phyloP scores from a whole-genome alignment of 345 rosid genomes.

The Bruguiera sexangula region DNA sequence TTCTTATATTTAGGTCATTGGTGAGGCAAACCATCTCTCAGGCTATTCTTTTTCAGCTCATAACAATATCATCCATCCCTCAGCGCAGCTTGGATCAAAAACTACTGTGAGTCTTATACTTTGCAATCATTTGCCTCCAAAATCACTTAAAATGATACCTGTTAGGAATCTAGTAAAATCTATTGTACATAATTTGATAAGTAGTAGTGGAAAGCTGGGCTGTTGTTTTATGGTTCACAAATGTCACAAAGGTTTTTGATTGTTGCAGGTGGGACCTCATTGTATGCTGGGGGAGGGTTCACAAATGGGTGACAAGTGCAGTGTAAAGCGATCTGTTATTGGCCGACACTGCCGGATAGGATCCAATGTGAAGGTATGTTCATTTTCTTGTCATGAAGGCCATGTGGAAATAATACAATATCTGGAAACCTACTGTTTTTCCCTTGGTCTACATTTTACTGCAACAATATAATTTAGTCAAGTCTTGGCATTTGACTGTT shows the following conservation, averaged over 20 bases:
- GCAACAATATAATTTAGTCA: too few relatives aligned
- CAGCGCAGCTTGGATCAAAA: conserved; percentile 84
- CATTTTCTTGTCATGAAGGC: conserved; percentile 1
- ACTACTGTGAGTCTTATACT: conserved; percentile 56
- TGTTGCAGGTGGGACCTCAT: conserved; percentile 78
- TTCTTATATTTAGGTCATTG: conserved; percentile 55
- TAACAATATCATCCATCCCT: conserved; percentile 74
- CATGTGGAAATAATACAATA: neutral
- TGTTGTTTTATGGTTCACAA: neutral
- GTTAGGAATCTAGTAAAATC: too few relatives aligned
- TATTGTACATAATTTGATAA: too few relatives aligned
- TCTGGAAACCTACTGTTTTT: neutral
- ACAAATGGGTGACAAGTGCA: conserved; percentile 92
- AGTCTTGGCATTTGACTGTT: neutral
- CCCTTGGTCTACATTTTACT: neutral
- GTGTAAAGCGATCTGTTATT: conserved; percentile 91
- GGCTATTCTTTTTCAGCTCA: conserved; percentile 77
- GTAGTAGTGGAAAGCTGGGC: conserved; percentile 6
- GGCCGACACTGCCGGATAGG: conserved; percentile 97
- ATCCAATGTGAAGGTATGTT: conserved; percentile 85
- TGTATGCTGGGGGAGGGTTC: conserved; percentile 96
- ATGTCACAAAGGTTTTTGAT: conserved; percentile 2
- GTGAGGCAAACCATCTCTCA: conserved; percentile 81
- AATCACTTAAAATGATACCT: neutral
- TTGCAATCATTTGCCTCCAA: neutral